Evolutionary conservation across 2,329 filamentous ascomycete genomes (phyloP), one percentile per base, ranked within the genome.

Genomic region (Pseudopyricularia cyperi): DNA sequence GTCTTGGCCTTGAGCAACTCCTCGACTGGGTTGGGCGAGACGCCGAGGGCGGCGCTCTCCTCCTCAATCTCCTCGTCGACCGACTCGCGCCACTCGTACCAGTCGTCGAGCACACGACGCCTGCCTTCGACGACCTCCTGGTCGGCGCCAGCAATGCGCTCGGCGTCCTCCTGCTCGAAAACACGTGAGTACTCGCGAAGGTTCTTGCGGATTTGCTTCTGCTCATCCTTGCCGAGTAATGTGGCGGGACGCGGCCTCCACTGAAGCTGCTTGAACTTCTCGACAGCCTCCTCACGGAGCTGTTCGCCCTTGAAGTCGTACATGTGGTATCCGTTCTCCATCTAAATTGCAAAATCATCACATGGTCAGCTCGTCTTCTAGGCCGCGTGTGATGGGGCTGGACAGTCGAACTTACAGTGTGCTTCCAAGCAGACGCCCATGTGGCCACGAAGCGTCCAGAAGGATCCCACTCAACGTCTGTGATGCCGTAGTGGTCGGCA

Each of bases 311-410:
- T 87, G 80, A 98, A 98, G 66, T 95, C 90, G 78, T 96, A 97
- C 56, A 98, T 74, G 68, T 97, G 91, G 76, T 95, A 98, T 57
- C 93, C 93, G 67, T 97, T 98, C 76, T 98, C 93, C 89, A 97
- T 95, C 88, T 95, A 64, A 48, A 33, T 30, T 7, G 48, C 19
- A 49, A 48, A 37, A 12, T 6, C 19, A 26, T n/a, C 7, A 6
- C 9, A 11, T 30, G 22, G 15, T 37, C 26, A 37, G 48, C 14
- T 28, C 22, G 12, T 17, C 6, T 30, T 26, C 14, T 7, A 37
- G 35, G 22, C 14, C 14, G 2, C 5, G 28, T 30, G 5, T 28
- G 28, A 11, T 4, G 4, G 17, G 8, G 34, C 4, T 17, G 37
- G 32, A 8, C 3, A 19, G 7, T 9, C n/a, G 32, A 26, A 72